phyloP scores from a whole-genome alignment of 257 asterid species.

The Lycium barbarum region DNA sequence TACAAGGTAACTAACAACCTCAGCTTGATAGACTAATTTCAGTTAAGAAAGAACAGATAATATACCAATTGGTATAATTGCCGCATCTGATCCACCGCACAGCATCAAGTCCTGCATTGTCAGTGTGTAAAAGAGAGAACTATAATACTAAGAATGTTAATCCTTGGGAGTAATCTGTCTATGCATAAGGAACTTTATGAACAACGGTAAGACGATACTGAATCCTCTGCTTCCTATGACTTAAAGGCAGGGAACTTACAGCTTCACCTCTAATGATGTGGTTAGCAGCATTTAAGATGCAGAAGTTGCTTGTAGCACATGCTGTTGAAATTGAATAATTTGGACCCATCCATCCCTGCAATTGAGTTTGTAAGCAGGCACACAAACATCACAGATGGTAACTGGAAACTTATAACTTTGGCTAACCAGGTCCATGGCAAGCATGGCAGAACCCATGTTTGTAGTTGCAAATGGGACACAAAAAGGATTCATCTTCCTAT shows the following conservation, averaged over 20 bases:
- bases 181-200: background rate
- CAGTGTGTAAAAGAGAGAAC: slow-evolving; percentile 33
- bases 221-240: slow-evolving; percentile 28
- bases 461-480: slow-evolving; percentile 98
- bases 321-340: slow-evolving; percentile 97
- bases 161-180: background rate
- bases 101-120: slow-evolving; percentile 90
- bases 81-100: slow-evolving; percentile 98
- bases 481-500: slow-evolving; percentile 93
- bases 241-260: slow-evolving; percentile 58
- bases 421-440: slow-evolving; percentile 92
- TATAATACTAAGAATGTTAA: slow-evolving; percentile 26
- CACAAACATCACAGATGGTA: slow-evolving; percentile 32
- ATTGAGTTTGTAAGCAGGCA: slow-evolving; percentile 36
- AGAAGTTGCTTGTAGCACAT: slow-evolving; percentile 96
- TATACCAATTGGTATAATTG: slow-evolving; percentile 88
- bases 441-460: slow-evolving; percentile 97
- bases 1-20: slow-evolving; percentile 31
- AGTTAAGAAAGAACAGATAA: slow-evolving; percentile 26
- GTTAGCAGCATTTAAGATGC: slow-evolving; percentile 92
- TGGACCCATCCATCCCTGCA: slow-evolving; percentile 99
- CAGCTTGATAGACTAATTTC: slow-evolving; percentile 12
- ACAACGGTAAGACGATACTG: slow-evolving; percentile 22
- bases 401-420: slow-evolving; percentile 1
- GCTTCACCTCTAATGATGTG: slow-evolving; percentile 99